Base-by-base conservation (phyloP, 805 yeast species). In the Komagataella populi region DNA sequence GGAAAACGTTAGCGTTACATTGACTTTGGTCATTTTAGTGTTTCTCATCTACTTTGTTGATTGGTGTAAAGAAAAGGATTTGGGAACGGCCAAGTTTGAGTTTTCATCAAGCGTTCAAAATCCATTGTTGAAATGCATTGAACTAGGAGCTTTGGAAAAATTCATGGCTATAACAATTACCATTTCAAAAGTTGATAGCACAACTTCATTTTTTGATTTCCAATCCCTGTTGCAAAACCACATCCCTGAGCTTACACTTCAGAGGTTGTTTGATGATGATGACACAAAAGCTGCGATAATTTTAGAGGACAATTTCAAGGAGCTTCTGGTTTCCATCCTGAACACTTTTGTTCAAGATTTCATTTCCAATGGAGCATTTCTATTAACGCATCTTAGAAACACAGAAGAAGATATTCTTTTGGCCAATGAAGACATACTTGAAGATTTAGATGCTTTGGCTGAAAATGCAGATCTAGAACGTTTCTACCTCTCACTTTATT, bases 401-500 rank as follows among this genome's bases (percentile, higher is more conserved):
- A 77, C 78, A 8, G 91, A 85, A 62, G 91, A 84, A 59, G 91
- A 85, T 60, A 74, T 81, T 24, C 60, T 84, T 18, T 63, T 84
- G 17, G 80, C 88, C 0, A 62, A 66, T 43, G 80, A 76, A 51
- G 39, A 30, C 39, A 30, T 30, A 30, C 14, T 30, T 12, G 39
- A 30, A 4, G 76, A 72, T 44, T 64, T 81, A 18, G 87, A 83
- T 55, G 80, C 74, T 50, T 72, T 85, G 17, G 74, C 87, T 1
- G 79, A 83, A 23, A 80, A 83, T 57, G 87, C 91, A 0, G 97
- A 93, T 56, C 68, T 93, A 44, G 99, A 93, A 63, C 73, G 96
- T 55, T 87, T 91, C 59, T 90, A 87, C 60, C 61, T 90, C 55
- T 75, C 91, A 2, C 71, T 87, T 53, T 83, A 82, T 46, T 85